phyloP scores from a whole-genome alignment of 75 land plant genomes.

The Pinus tabuliformis region DNA sequence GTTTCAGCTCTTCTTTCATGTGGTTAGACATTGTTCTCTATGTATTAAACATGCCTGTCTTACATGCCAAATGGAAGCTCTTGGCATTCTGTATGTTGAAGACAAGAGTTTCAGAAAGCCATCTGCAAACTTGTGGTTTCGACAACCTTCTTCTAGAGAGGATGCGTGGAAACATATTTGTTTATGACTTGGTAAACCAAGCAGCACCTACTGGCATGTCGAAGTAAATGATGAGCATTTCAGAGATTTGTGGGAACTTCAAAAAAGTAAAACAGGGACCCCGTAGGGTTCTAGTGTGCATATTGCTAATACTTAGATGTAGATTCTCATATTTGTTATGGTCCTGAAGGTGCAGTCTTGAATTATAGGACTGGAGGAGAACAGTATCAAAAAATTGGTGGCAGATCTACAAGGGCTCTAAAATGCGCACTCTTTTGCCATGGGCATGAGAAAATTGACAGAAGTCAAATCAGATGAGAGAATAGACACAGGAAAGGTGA shows the following conservation, averaged over 20 bases:
- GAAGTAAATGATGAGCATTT: constrained; percentile 77
- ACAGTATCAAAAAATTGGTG: constrained; percentile 80
- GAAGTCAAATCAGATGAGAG: constrained; percentile 72
- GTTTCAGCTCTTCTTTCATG: constrained; percentile 74
- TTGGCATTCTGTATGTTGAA: constrained; percentile 80
- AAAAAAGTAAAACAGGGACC: constrained; percentile 54
- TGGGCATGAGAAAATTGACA: constrained; percentile 76
- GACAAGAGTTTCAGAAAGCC: constrained; percentile 64
- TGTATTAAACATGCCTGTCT: constrained; percentile 90
- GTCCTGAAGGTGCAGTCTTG: constrained; percentile 79
- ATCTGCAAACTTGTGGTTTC: constrained; percentile 76
- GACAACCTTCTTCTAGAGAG: constrained; percentile 67
- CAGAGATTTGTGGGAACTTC: constrained; percentile 89
- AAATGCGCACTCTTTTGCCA: constrained; percentile 86
- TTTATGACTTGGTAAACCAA: constrained; percentile 89
- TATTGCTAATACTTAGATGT: constrained; percentile 81
- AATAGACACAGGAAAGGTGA: constrained; percentile 41
- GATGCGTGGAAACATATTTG: constrained; percentile 83
- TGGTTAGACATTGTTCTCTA: constrained; percentile 79
- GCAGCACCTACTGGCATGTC: constrained; percentile 88
- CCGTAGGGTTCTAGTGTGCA: constrained; percentile 76
- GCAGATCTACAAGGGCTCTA: constrained; percentile 83
- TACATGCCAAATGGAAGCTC: constrained; percentile 89
- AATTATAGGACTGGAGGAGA: constrained; percentile 70
- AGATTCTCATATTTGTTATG: constrained; percentile 89